A percentile compares a stretch with the other conserved stretches of the same genome.
phyloP scores from a whole-genome alignment of 345 rosid genomes.

The Cardamine chenopodiifolia region DNA sequence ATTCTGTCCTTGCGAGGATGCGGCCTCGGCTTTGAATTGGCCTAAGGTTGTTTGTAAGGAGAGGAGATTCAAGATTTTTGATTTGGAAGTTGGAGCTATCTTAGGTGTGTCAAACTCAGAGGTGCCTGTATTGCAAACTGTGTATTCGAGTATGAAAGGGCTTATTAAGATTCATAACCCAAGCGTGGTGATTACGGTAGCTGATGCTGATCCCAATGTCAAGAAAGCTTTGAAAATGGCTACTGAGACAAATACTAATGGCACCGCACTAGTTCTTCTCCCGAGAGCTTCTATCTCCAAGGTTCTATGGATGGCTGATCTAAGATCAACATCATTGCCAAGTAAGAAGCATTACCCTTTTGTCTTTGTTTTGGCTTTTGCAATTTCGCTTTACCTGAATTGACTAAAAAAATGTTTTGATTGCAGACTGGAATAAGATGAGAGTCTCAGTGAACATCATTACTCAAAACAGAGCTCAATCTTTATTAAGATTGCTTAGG shows the following conservation, averaged over 20 bases:
- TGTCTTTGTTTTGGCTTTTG: neutral
- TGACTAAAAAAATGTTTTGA: neutral
- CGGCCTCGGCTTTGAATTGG: conserved; percentile 77
- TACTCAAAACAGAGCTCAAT: conserved; percentile 77
- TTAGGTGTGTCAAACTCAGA: conserved; percentile 76
- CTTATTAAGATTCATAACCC: conserved; percentile 90
- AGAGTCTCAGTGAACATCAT: conserved; percentile 82
- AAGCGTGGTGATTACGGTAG: conserved; percentile 79
- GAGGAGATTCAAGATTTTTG: conserved; percentile 87
- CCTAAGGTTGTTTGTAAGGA: conserved; percentile 76
- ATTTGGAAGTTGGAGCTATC: conserved; percentile 67
- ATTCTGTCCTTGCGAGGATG: conserved; percentile 85
- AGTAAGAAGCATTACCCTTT: conserved; percentile 54
- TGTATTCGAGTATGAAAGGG: conserved; percentile 93
- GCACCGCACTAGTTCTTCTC: conserved; percentile 60
- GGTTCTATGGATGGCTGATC: conserved; percentile 98
- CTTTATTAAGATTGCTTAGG: conserved; percentile 72
- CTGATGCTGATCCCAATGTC: conserved; percentile 69
- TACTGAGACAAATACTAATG: conserved; percentile 55
- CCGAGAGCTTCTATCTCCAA: conserved; percentile 76
- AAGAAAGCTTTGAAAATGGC: conserved; percentile 96
- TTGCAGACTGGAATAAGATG: conserved; percentile 97
- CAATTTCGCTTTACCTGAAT: conserved; percentile 9
- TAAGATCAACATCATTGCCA: conserved; percentile 89
- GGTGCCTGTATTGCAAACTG: conserved; percentile 83